These are phyloP conservation scores for Mycena citricolor DNA, from an alignment of 1,284 basidiomycete species.

Conservation along the genomic window DNA sequence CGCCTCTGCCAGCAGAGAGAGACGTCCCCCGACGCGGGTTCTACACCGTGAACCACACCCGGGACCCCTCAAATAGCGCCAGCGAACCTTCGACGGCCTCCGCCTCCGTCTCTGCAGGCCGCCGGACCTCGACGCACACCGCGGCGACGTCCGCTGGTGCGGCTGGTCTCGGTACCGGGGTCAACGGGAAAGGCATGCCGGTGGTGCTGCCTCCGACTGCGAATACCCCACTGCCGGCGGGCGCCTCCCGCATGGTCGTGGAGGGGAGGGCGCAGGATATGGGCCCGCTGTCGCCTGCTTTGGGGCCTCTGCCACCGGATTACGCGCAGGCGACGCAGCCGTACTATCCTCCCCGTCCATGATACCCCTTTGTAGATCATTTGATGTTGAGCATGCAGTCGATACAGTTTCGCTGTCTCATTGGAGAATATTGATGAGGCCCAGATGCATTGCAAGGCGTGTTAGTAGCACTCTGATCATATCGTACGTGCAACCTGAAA, in stretches of 20 bases:
- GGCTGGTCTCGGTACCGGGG: background rate
- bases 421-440: too few species aligned
- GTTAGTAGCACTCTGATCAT: too few species aligned
- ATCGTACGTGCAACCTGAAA: too few species aligned
- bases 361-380: too few species aligned
- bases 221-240: conserved; percentile 13
- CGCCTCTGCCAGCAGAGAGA: background rate
- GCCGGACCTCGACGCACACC: conserved; percentile 8
- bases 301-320: conserved; percentile 9
- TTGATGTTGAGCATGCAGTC: too few species aligned
- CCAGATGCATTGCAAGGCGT: too few species aligned
- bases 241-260: conserved; percentile 15
- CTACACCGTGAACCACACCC: conserved; percentile 14
- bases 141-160: conserved; percentile 16
- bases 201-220: conserved; percentile 15
- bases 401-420: too few species aligned
- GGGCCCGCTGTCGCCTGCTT: conserved; percentile 6
- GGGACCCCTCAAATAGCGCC: background rate
- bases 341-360: too few species aligned
- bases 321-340: conserved; percentile 20
- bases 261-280: conserved; percentile 18
- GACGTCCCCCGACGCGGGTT: conserved; percentile 2
- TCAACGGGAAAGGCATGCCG: conserved; percentile 8
- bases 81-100: conserved; percentile 1
- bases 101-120: background rate